These are phyloP conservation scores for Citrullus colocynthis DNA, from an alignment of 306 rosid genomes.

Conservation along the genomic window DNA sequence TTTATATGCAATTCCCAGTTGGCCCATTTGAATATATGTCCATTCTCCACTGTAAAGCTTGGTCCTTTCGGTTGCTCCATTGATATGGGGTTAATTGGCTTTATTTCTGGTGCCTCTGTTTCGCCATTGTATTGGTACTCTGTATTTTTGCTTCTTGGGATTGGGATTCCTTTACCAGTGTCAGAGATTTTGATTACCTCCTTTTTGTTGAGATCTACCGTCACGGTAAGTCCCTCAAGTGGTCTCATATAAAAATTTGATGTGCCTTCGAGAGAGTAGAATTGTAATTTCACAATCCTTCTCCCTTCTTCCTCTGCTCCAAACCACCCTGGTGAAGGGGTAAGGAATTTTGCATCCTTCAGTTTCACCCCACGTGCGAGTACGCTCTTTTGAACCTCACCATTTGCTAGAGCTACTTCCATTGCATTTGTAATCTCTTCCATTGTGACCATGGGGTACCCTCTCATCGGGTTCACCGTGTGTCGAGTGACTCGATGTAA, in stretches of 20 bases:
- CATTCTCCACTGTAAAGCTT: constrained; percentile 49
- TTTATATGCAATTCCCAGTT: constrained; percentile 77
- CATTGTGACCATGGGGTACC: constrained; percentile 47
- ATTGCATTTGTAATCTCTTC: constrained; percentile 34
- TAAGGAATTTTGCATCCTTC: constrained; percentile 45
- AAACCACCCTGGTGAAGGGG: constrained; percentile 67
- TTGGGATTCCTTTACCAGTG: constrained; percentile 41
- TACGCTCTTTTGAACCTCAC: constrained; percentile 38
- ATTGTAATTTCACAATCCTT: constrained; percentile 62
- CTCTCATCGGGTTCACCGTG: constrained; percentile 13
- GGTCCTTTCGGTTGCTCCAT: constrained; percentile 77
- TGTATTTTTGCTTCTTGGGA: constrained; percentile 48
- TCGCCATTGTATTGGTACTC: constrained; percentile 49
- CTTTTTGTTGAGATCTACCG: constrained; percentile 44
- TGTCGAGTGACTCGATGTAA: constrained; percentile 15
- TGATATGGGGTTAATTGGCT: constrained; percentile 56
- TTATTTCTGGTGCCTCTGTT: constrained; percentile 19
- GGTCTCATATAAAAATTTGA: constrained; percentile 86
- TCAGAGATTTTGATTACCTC: constrained; percentile 44
- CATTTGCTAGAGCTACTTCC: constrained; percentile 19
- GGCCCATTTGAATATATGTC: constrained; percentile 65
- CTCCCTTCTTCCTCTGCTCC: constrained; percentile 35
- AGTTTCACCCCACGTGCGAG: constrained; percentile 40
- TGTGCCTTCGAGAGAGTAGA: constrained; percentile 48
- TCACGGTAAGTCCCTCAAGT: constrained; percentile 64